Conservation (phyloP, 768 basidiomycete species). For the Termitomyces sp. region DNA sequence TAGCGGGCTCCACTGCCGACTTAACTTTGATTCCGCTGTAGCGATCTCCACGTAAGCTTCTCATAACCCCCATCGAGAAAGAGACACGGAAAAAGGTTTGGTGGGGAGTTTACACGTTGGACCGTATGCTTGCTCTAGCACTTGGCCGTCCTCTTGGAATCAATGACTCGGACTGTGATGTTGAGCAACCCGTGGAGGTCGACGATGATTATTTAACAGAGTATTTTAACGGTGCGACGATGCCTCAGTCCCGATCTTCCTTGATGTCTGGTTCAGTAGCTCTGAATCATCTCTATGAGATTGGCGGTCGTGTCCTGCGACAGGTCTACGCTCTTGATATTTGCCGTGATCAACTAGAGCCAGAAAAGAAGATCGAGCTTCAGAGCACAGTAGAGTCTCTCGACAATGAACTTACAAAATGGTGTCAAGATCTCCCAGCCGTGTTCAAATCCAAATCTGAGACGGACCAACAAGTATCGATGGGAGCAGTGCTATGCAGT, state of each 20-base stretch:
- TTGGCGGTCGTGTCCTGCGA: slow-evolving; percentile 75
- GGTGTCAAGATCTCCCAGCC: slow-evolving; percentile 75
- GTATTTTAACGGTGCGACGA: slow-evolving; percentile 60
- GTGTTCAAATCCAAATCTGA: slow-evolving; percentile 70
- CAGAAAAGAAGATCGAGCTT: slow-evolving; percentile 69
- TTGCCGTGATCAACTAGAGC: slow-evolving; percentile 67
- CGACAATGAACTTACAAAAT: slow-evolving; percentile 70
- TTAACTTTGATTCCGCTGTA: slow-evolving; percentile 23
- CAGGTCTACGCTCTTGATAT: slow-evolving; percentile 80
- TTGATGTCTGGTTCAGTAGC: slow-evolving; percentile 82
- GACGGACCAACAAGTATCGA: slow-evolving; percentile 76
- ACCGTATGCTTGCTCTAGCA: slow-evolving; percentile 88
- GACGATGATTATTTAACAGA: slow-evolving; percentile 76
- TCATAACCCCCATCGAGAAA: slow-evolving; percentile 71
- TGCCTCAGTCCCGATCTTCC: slow-evolving; percentile 50
- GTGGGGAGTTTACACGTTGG: slow-evolving; percentile 91
- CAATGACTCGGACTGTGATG: slow-evolving; percentile 88
- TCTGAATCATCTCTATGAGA: slow-evolving; percentile 74
- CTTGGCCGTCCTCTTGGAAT: slow-evolving; percentile 85
- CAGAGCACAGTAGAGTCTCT: slow-evolving; percentile 73
- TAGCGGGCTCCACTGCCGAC: slow-evolving; percentile 6
- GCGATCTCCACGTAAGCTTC: slow-evolving; percentile 78
- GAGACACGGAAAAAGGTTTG: slow-evolving; percentile 88
- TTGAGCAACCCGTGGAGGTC: slow-evolving; percentile 75
- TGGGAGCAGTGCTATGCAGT: slow-evolving; percentile 82